Conservation (phyloP, 1,284 basidiomycete species). For the Wolfiporia cocos region DNA sequence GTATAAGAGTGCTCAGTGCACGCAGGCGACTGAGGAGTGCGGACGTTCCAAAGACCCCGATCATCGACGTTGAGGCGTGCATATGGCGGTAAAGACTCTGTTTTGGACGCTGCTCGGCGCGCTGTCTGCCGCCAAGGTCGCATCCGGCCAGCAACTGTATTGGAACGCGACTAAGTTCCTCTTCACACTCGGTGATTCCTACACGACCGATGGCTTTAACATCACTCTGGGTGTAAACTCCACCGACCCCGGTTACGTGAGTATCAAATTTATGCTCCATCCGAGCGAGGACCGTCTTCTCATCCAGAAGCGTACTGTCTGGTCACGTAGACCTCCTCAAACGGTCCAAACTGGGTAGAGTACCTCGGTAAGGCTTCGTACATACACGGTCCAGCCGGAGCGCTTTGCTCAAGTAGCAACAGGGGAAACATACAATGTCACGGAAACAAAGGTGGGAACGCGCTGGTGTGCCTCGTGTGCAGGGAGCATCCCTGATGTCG, state of each 20-base stretch:
- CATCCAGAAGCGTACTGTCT: conserved; percentile 4
- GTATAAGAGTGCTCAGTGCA: conserved; percentile 3
- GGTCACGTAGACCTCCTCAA: conserved; percentile 41
- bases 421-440: conserved; percentile 48
- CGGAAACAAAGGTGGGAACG: conserved; percentile 37
- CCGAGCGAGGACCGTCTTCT: conserved; percentile 2
- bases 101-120: conserved; percentile 11
- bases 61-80: background rate
- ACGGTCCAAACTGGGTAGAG: conserved; percentile 61
- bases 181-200: conserved; percentile 56
- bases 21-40: no score
- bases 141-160: conserved; percentile 18
- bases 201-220: conserved; percentile 47
- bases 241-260: conserved; percentile 45
- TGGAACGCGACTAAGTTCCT: conserved; percentile 35
- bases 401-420: conserved; percentile 3
- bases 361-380: conserved; percentile 36
- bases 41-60: no score
- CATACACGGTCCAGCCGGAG: conserved; percentile 7
- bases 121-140: conserved; percentile 14
- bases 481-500: background rate
- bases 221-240: conserved; percentile 53
- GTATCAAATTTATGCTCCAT: conserved; percentile 15
- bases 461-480: background rate
- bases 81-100: conserved; percentile 1